Base-by-base conservation (phyloP, 495 filamentous ascomycete genomes). In the Beverwykella pulmonaria region DNA sequence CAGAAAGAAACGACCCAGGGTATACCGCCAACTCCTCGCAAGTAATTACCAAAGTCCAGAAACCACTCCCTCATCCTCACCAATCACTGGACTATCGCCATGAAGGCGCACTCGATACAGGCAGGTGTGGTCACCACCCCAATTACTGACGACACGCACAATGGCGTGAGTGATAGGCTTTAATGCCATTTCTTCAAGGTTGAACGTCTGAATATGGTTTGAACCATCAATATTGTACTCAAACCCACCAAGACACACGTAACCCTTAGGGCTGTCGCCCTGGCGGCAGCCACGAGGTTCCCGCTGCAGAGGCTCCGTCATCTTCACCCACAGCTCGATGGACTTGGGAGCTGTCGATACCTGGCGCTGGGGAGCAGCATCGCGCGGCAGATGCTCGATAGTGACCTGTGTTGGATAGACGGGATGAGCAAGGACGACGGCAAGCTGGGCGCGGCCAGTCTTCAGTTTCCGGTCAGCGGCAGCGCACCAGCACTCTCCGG, bases 401-500 rank as follows among this genome's bases (percentile, higher is more conserved):
- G 86, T 82, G 23, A 90, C 61, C 53, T 83, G 70, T 29, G 80
- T 79, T 2, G 87, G 84, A 65, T 82, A 80, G 57, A 90, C 79
- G 4, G 65, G 30, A 32, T 75, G 71, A 30, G 76, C 72, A 23
- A 83, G 75, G 32, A 77, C 56, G 53, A 90, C 79, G 20, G 74
- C 75, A 14, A 91, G 63, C 64, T 79, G 73, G 26, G 80, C 77
- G 17, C 73, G 50, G 53, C 74, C 72, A 23, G 47, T 46, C n/a
- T 29, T 49, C 44, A 26, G 41, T 17, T 61, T 52, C 2, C 15
- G 8, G 49, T 49, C 68, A 41, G 73, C 75, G 22, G 77, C 83
- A 39, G 81, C 80, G 75, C 88, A 89, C 85, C 85, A 91, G 75
- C 87, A 90, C 46, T 90, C 83, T 30, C 85, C 86, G 20, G 84